Evolutionary conservation across 2,329 filamentous ascomycete species (phyloP), one percentile per base, ranked within the genome.

Genomic region (Fusarium abutilonis): DNA sequence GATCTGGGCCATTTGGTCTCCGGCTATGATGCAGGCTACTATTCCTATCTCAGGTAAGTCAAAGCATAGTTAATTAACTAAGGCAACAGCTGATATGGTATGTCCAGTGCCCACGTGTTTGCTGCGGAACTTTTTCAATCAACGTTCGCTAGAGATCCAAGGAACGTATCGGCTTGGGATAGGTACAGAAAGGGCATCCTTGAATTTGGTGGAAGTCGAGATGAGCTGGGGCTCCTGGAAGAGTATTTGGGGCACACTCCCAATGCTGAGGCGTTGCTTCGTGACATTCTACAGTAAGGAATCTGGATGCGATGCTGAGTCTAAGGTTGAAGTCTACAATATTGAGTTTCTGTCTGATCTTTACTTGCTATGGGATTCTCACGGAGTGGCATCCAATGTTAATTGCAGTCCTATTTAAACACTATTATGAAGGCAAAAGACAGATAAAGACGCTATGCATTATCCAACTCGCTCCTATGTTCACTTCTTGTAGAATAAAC

Each of bases 21-120:
- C 0, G 63, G 67, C 4, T 70, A 72, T 43, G 66, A 72, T 13
- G 65, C 70, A 10, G 69, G 70, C 1, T 73, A 73, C 47, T 71
- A 68, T 28, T 59, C 65, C 2, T 72, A 73, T 49, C 11, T 49
- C 14, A 15, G 31, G 36, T 31, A 15, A 34, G 46, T 15, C 17
- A 23, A 26, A 9, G 10, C 15, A 11, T 11, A 11, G 8, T 13
- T 31, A 9, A 11, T 8, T 19, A 10, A 11, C 6, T n/a, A 31
- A 21, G 6, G 9, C 10, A 10, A 19, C 21, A 19, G n/a, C 23
- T 39, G 35, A 49, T 15, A 10, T 21, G 26, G 14, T 14, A 11
- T 21, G 11, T 26, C 72, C 15, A 62, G 61, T 23, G 60, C 61
- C 11, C 49, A 61, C 26, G 51, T 64, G 10, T 71, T 71, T 52